Percentiles rank a stretch among this genome's conserved stretches.
phyloP scores from a whole-genome alignment of 306 rosid genomes.

The Comarum palustre region DNA sequence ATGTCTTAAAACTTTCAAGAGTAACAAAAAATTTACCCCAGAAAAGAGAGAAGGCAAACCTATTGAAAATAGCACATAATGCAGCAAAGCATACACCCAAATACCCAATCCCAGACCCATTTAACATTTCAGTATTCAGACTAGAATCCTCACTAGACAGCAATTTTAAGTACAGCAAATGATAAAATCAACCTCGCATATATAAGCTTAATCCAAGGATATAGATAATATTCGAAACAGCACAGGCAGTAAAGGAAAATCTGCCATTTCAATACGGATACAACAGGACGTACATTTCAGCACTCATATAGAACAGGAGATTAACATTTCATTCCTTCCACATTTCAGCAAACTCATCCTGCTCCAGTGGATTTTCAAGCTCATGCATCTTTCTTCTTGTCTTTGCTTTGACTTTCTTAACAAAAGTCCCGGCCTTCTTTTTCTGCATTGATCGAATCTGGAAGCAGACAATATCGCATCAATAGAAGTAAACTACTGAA shows the following conservation, averaged over 20 bases:
- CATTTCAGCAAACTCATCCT: slow-evolving; percentile 92
- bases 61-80: not conserved
- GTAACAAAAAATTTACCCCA: not conserved
- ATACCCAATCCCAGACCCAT: not conserved
- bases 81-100: not conserved
- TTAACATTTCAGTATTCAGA: not conserved
- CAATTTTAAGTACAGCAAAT: no score
- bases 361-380: slow-evolving; percentile 76
- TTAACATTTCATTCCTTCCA: slow-evolving; percentile 63
- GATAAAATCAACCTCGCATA: slow-evolving; percentile 16
- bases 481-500: not conserved
- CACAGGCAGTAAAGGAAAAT: slow-evolving; percentile 16
- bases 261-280: slow-evolving; percentile 27
- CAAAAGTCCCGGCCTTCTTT: slow-evolving; percentile 72
- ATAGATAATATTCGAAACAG: slow-evolving; percentile 6
- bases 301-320: not conserved
- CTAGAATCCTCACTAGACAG: no score
- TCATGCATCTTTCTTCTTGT: slow-evolving; percentile 94
- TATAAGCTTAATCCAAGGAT: slow-evolving; percentile 14
- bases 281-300: slow-evolving; percentile 20
- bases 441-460: slow-evolving; percentile 85
- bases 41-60: not conserved
- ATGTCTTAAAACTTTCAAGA: not conserved
- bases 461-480: slow-evolving; percentile 12
- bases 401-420: slow-evolving; percentile 96